Percentiles rank a stretch among this genome's conserved stretches.
Conservation (phyloP, 2,329 filamentous ascomycete species). For the Decorospora gaudefroyi region DNA sequence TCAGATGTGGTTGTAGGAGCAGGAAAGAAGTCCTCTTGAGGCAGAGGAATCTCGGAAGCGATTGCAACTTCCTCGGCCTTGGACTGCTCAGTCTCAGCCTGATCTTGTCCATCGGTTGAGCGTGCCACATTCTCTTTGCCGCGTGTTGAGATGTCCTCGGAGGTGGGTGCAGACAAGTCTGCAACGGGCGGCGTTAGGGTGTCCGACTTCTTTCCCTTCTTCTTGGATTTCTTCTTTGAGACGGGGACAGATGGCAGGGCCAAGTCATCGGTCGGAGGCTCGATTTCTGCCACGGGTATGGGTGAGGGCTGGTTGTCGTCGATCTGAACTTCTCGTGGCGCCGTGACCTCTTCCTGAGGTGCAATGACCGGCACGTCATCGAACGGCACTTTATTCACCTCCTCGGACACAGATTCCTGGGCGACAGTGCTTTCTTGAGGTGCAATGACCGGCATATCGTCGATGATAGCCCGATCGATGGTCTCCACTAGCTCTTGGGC, state of each 20-base stretch:
- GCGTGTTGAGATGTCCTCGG: constrained; percentile 1
- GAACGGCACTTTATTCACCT: not conserved
- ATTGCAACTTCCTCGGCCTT: constrained; percentile 7
- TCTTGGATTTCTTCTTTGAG: constrained; percentile 33
- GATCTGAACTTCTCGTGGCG: constrained; percentile 3
- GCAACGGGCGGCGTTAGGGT: constrained; percentile 17
- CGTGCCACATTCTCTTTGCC: not conserved
- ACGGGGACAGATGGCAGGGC: constrained; percentile 4
- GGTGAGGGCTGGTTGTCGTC: constrained; percentile 11
- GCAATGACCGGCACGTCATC: not conserved
- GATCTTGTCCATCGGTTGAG: not conserved
- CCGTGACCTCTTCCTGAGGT: not conserved
- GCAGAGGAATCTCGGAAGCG: not conserved
- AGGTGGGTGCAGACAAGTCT: constrained; percentile 1
- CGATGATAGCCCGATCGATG: not conserved
- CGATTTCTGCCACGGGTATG: constrained; percentile 13
- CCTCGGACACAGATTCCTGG: not conserved
- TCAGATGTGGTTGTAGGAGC: constrained; percentile 6
- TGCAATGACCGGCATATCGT: not conserved
- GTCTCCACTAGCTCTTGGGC: not conserved
- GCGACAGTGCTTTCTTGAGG: not conserved
- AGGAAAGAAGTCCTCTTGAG: constrained; percentile 4
- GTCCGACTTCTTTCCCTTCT: constrained; percentile 35
- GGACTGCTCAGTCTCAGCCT: not conserved
- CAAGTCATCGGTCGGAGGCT: constrained; percentile 11